Evolutionary conservation across 192 early-diverging fungal genomes (phyloP).

Genomic region (Coemansia sp.): DNA sequence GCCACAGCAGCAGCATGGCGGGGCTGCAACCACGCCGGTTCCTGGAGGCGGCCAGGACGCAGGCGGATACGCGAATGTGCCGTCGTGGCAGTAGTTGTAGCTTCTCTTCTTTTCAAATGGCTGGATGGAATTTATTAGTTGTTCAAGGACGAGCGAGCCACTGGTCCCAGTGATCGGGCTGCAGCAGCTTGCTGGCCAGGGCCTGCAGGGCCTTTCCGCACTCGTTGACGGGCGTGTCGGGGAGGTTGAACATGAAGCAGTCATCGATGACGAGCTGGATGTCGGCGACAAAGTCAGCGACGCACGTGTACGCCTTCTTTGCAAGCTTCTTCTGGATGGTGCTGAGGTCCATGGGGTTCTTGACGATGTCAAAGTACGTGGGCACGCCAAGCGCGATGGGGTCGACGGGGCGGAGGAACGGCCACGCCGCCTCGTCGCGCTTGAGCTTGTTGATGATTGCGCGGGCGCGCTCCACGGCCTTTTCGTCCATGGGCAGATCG

Average conservation of each 20-base stretch:
- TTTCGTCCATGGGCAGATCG: conserved; percentile 6
- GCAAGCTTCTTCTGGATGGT: conserved; percentile 61
- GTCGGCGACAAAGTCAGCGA: conserved; percentile 59
- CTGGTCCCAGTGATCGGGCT: conserved; percentile 25
- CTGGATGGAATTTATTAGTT: not conserved
- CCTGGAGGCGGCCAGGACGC: not conserved
- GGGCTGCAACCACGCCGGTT: not conserved
- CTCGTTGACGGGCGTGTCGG: conserved; percentile 53
- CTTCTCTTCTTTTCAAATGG: not conserved
- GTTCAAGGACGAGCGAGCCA: conserved; percentile 19
- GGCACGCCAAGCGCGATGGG: conserved; percentile 59
- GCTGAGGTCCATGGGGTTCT: conserved; percentile 71
- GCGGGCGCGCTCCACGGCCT: conserved; percentile 11
- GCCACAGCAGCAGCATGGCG: not conserved
- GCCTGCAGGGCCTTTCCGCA: conserved; percentile 55
- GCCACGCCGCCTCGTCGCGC: conserved; percentile 29
- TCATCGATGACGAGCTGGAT: conserved; percentile 66
- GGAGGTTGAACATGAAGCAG: conserved; percentile 65
- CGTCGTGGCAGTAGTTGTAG: not conserved
- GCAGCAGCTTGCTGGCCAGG: conserved; percentile 16
- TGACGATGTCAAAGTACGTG: conserved; percentile 65
- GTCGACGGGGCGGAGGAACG: conserved; percentile 65
- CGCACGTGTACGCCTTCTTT: conserved; percentile 51
- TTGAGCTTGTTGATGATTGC: conserved; percentile 26
- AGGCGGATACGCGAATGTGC: not conserved